Conservation (phyloP, 1,139 yeast species). For the Lodderomyces jiufengensis region DNA sequence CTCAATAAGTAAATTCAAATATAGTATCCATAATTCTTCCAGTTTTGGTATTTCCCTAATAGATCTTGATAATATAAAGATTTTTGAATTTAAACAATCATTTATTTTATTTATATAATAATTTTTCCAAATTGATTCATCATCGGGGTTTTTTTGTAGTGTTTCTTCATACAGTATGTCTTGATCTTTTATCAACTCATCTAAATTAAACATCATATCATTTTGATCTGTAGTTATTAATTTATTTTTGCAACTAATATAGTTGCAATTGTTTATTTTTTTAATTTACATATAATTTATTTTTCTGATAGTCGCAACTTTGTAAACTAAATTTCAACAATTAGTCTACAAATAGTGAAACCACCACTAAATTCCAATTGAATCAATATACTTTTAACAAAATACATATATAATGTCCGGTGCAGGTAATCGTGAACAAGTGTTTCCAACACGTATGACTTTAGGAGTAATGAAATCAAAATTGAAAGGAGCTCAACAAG, state of each 20-base stretch:
- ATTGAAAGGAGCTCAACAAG: slow-evolving; percentile 96
- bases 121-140: slow-evolving; percentile 49
- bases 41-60: slow-evolving; percentile 45
- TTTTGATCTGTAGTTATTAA: background rate
- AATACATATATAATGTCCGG: slow-evolving; percentile 34
- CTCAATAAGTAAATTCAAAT: slow-evolving; percentile 37
- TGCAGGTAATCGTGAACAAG: slow-evolving; percentile 68
- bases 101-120: slow-evolving; percentile 39
- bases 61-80: slow-evolving; percentile 54
- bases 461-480: slow-evolving; percentile 91
- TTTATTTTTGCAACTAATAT: too few relatives aligned
- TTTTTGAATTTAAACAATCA: slow-evolving; percentile 24
- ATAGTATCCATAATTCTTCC: slow-evolving; percentile 55
- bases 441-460: slow-evolving; percentile 97
- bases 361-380: background rate
- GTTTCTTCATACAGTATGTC: slow-evolving; percentile 48
- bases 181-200: slow-evolving; percentile 20
- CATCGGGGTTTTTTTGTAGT: slow-evolving; percentile 41
- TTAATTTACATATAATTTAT: too few relatives aligned
- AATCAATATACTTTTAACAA: background rate
- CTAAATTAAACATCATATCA: slow-evolving; percentile 14
- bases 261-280: too few relatives aligned
- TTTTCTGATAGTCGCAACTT: too few relatives aligned
- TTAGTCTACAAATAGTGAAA: too few relatives aligned
- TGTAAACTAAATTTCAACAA: too few relatives aligned